phyloP scores from a whole-genome alignment of 179 eudicot species.

The Sideroxylon spinosum region DNA sequence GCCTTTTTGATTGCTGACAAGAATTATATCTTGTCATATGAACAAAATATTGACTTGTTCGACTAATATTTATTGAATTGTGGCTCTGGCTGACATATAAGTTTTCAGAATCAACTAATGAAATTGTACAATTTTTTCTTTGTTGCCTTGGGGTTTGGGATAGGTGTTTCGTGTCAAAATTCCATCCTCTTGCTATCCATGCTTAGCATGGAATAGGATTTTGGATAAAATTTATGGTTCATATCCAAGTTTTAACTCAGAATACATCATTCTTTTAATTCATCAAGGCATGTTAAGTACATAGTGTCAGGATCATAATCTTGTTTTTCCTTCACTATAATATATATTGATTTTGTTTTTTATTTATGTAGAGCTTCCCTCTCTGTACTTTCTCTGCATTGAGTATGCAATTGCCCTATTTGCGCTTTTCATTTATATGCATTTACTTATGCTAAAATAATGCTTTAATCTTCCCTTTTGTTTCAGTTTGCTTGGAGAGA shows the following conservation, averaged over 20 bases:
- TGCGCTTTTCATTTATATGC: background rate
- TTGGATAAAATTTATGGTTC: too few species aligned
- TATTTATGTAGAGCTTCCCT: conserved; percentile 12
- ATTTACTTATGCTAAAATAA: conserved; percentile 3
- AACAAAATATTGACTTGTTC: background rate
- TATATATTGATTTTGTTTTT: background rate
- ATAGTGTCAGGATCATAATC: background rate
- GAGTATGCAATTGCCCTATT: background rate
- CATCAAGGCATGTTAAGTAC: too few species aligned
- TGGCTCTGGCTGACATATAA: background rate
- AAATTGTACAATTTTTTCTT: too few species aligned
- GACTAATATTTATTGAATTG: background rate
- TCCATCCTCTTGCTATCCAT: too few species aligned
- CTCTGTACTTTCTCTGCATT: background rate
- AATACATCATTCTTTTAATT: too few species aligned
- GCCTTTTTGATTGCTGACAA: background rate
- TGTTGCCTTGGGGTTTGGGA: too few species aligned
- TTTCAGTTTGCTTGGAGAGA: conserved; percentile 81
- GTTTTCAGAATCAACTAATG: too few species aligned
- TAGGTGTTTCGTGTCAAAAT: too few species aligned
- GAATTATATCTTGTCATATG: background rate
- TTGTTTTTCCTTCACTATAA: background rate
- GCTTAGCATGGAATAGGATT: too few species aligned
- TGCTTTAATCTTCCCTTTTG: conserved; percentile 18
- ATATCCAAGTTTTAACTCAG: too few species aligned